Evolutionary conservation across 129 eudicot species (phyloP).

Genomic region (Flaveria linearis): DNA sequence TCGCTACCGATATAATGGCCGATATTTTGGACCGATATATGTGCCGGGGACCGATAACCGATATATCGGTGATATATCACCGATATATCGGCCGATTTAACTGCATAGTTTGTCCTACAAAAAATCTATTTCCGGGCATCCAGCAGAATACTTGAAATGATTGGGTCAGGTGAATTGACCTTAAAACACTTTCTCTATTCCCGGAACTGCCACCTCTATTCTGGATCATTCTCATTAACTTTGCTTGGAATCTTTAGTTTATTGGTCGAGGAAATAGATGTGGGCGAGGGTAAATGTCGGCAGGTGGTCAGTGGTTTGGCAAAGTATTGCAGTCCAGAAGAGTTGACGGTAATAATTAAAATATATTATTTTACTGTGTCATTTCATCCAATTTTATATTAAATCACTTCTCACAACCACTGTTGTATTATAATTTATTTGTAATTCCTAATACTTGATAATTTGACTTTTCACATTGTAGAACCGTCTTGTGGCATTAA

Average conservation of each 20-base stretch:
- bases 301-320: conserved; percentile 99
- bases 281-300: conserved; percentile 80
- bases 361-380: not conserved
- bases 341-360: conserved; percentile 55
- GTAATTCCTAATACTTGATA: not conserved
- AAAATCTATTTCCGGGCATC: not conserved
- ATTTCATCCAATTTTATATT: not conserved
- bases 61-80: too few species aligned
- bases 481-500: conserved; percentile 86
- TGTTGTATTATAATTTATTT: not conserved
- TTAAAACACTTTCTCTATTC: not conserved
- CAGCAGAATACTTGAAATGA: not conserved
- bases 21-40: too few species aligned
- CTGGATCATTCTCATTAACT: not conserved
- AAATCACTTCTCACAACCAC: conserved; percentile 7
- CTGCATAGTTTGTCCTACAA: not conserved
- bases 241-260: conserved; percentile 41
- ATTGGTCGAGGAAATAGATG: conserved; percentile 96
- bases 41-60: too few species aligned
- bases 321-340: conserved; percentile 83
- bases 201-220: too few species aligned
- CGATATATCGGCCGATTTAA: too few species aligned
- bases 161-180: not conserved
- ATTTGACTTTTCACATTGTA: conserved; percentile 41
- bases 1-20: too few species aligned